Evolutionary conservation across 306 rosid genomes (phyloP).

Genomic region (Trifolium repens): DNA sequence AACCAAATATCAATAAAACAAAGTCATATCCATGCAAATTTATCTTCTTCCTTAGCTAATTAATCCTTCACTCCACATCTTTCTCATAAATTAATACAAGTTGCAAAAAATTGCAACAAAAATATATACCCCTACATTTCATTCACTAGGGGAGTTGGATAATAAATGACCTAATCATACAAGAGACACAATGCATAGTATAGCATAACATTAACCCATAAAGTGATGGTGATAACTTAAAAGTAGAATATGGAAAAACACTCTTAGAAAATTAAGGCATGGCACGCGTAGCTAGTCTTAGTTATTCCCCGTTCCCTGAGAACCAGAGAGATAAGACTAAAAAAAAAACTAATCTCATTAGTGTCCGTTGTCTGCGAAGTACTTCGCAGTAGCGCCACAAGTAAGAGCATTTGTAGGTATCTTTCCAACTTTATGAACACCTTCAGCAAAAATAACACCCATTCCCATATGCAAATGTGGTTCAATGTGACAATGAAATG

Average conservation of each 20-base stretch:
- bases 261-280: not conserved
- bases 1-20: no score
- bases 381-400: slow-evolving; percentile 59
- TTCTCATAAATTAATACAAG: not conserved
- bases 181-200: not conserved
- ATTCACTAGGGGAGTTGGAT: not conserved
- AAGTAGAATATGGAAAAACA: not conserved
- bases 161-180: not conserved
- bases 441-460: slow-evolving; percentile 81
- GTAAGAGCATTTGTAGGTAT: slow-evolving; percentile 57
- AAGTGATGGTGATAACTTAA: not conserved
- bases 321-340: no score
- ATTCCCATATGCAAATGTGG: slow-evolving; percentile 95
- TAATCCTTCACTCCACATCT: not conserved
- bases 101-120: not conserved
- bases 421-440: slow-evolving; percentile 41
- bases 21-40: not conserved
- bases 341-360: slow-evolving; percentile 21
- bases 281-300: not conserved
- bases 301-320: no score
- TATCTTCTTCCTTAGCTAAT: not conserved
- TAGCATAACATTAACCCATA: not conserved
- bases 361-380: slow-evolving; percentile 1
- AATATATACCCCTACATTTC: not conserved
- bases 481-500: slow-evolving; percentile 90